phyloP scores from a whole-genome alignment of 257 asterid species.

The Petrea volubilis region DNA sequence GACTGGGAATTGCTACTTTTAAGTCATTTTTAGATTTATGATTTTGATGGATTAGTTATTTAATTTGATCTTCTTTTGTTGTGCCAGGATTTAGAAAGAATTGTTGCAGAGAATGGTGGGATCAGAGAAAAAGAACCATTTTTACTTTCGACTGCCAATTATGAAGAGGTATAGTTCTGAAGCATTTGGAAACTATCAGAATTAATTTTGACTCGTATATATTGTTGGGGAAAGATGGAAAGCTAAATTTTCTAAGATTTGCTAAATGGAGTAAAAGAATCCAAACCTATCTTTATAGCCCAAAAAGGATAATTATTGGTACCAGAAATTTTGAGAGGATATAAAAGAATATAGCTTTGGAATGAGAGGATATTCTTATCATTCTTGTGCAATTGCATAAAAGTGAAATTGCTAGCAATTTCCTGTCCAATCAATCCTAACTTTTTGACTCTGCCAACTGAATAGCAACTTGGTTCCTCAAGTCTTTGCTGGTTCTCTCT shows the following conservation, averaged over 20 bases:
- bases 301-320: background rate
- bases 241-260: background rate
- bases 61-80: constrained; percentile 2
- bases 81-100: constrained; percentile 83
- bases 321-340: background rate
- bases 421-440: no score
- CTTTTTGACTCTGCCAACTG: no score
- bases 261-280: background rate
- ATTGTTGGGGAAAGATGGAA: constrained; percentile 5
- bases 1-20: background rate
- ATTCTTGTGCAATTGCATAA: no score
- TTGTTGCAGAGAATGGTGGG: constrained; percentile 67
- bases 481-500: no score
- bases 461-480: no score
- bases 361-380: no score
- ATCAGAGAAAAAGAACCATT: constrained; percentile 82
- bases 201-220: background rate
- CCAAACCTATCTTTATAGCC: background rate
- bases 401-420: no score
- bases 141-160: constrained; percentile 50
- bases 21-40: background rate
- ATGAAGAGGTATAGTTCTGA: constrained; percentile 50
- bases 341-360: no score
- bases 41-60: background rate
- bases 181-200: background rate